Conservation (phyloP, 257 asterid genomes). For the Gentiana dahurica region DNA sequence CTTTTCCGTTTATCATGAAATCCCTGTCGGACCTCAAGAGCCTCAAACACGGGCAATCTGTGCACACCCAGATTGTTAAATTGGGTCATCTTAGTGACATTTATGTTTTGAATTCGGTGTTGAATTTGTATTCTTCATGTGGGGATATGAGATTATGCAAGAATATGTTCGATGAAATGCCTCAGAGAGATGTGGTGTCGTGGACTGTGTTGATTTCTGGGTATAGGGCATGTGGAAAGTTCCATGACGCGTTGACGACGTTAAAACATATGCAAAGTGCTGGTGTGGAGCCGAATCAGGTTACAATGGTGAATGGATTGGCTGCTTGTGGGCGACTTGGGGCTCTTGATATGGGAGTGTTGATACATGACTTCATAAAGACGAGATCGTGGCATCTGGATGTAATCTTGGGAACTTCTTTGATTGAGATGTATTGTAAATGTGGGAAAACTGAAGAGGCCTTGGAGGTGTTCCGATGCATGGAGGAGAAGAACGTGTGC, state of each 20-base stretch:
- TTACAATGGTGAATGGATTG: conserved; percentile 59
- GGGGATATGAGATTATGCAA: conserved; percentile 36
- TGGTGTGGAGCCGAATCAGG: conserved; percentile 55
- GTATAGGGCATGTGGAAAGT: conserved; percentile 35
- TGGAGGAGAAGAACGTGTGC: conserved; percentile 41
- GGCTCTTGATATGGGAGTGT: conserved; percentile 41
- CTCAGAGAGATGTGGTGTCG: conserved; percentile 57
- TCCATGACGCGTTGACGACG: conserved; percentile 38
- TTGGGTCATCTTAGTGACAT: conserved; percentile 38
- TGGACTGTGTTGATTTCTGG: conserved; percentile 68
- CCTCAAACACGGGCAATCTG: conserved; percentile 28
- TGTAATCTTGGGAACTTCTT: conserved; percentile 62
- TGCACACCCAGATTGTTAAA: conserved; percentile 38
- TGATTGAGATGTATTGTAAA: conserved; percentile 57
- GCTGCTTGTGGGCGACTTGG: conserved; percentile 53
- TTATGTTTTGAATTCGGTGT: conserved; percentile 53
- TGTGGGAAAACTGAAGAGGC: conserved; percentile 49
- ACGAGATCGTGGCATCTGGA: conserved; percentile 51
- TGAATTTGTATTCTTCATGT: conserved; percentile 39
- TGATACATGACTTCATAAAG: conserved; percentile 44
- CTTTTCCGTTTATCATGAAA: conserved; percentile 51
- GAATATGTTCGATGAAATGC: conserved; percentile 66
- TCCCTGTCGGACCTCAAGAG: conserved; percentile 42
- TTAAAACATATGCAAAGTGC: conserved; percentile 42
- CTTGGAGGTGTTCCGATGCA: conserved; percentile 29